A percentile compares a stretch with the other conserved stretches of the same genome.
Conservation (phyloP, 768 basidiomycete genomes). For the Rossbeevera mucosa region DNA sequence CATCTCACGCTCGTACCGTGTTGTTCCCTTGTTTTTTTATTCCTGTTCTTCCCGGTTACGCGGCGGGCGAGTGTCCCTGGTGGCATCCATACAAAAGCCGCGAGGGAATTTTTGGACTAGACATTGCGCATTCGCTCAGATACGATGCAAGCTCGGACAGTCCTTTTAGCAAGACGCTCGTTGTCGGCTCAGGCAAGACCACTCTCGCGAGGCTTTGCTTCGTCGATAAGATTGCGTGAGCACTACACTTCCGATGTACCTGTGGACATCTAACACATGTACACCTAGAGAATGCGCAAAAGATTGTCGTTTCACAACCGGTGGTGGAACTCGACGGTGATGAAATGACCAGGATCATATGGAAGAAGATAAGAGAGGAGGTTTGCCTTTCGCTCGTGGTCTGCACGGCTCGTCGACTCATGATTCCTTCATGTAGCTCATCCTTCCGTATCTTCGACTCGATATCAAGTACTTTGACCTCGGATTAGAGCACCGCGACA, state of each 20-base stretch:
- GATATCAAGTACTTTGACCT: conserved; percentile 99
- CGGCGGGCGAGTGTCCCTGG: conserved; percentile 19
- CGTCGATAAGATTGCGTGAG: conserved; percentile 28
- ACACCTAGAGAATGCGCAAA: conserved; percentile 31
- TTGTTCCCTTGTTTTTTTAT: conserved; percentile 10
- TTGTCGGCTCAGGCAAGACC: conserved; percentile 20
- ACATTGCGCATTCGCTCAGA: conserved; percentile 5
- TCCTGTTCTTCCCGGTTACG: conserved; percentile 16
- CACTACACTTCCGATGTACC: conserved; percentile 1
- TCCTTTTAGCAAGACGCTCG: conserved; percentile 25
- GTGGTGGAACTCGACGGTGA: conserved; percentile 95
- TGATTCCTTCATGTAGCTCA: conserved; percentile 57
- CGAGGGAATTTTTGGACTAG: conserved; percentile 1
- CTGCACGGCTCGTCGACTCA: not conserved
- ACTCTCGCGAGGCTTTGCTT: conserved; percentile 26
- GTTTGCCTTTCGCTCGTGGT: conserved; percentile 38
- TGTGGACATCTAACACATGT: not conserved
- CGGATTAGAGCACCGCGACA: conserved; percentile 90
- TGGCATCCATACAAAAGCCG: conserved; percentile 16
- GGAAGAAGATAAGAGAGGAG: conserved; percentile 97
- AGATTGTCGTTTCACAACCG: conserved; percentile 82
- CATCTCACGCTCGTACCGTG: conserved; percentile 24
- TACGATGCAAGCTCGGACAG: conserved; percentile 19
- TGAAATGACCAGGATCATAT: conserved; percentile 99
- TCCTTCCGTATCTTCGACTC: conserved; percentile 89